Base-by-base conservation (phyloP, 208 protist genomes). In the Herpetomonas muscarum region DNA sequence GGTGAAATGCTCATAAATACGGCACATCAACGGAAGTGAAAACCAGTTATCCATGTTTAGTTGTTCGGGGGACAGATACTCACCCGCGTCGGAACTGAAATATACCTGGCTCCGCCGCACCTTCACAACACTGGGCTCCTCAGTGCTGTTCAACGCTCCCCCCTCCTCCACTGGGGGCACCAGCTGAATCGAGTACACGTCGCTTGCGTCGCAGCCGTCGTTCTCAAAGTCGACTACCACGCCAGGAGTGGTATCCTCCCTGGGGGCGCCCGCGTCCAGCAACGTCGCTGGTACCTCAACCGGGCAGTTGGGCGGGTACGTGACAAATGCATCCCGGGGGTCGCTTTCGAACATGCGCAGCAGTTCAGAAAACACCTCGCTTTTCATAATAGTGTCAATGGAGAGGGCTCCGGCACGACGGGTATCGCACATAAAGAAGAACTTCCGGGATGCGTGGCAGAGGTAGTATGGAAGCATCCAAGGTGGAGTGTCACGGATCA, bases 351-450 rank as follows among this genome's bases (percentile, higher is more conserved):
- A 96, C 63, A 97, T 76, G 36, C 84, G 79, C 55, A 96, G 61
- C 46, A 97, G 71, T 63, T 97, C 90, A 1, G 87, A 86, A 60
- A 96, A 91, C 13, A 92, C 85, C 19, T 92, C 83, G 26, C 83
- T 94, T 52, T 74, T 72, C 78, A 97, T 91, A 58, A 94, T 68
- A 12, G 61, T 61, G 31, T 92, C 79, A 36, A 96, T 92, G 25
- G 81, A 72, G 19, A 97, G 79, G 5, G 71, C 70, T 1, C 90
- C 90, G 1, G 79, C 75, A 24, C 76, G 69, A 9, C 69, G 69
- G 0, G 81, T 81, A 64, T 97, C 92, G 55, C 89, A 92, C 81
- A 96, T 95, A 61, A 97, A 97, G 72, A 96, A 86, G 59, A 97
- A 94, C 67, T 97, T 96, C 22, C 87, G 74, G 2, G 85, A 90